Percentiles rank a stretch among this genome's conserved stretches.
Conservation (phyloP, 2,329 filamentous ascomycete genomes). For the Balansia obtecta region DNA sequence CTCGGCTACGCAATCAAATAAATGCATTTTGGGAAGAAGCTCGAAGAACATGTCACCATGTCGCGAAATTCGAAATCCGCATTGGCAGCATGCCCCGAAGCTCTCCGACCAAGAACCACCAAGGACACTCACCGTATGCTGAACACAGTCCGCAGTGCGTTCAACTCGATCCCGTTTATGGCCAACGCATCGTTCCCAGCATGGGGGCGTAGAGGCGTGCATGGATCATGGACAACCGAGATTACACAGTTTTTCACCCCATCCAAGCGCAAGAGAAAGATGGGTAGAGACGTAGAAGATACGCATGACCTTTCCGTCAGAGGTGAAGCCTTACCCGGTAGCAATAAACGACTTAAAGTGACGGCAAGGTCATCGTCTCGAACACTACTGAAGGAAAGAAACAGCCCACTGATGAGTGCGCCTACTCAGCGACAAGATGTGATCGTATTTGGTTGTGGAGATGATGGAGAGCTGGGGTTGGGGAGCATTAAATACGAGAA, state of each 20-base stretch:
- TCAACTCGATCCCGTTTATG: background rate
- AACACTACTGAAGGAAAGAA: background rate
- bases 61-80: background rate
- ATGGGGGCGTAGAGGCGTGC: background rate
- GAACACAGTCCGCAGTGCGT: background rate
- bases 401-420: background rate
- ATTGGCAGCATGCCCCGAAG: background rate
- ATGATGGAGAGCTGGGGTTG: slow-evolving; percentile 10
- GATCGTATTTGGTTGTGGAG: slow-evolving; percentile 8
- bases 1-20: background rate
- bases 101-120: background rate
- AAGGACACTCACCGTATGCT: background rate
- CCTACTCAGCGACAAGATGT: slow-evolving; percentile 5
- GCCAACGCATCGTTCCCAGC: background rate
- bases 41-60: background rate
- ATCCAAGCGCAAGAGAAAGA: slow-evolving; percentile 1
- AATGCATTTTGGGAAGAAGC: background rate
- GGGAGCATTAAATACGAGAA: slow-evolving; percentile 3
- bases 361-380: background rate
- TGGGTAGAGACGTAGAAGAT: background rate
- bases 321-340: background rate
- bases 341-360: background rate
- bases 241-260: background rate
- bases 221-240: background rate
- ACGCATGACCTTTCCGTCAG: background rate